phyloP scores from a whole-genome alignment of 2,329 filamentous ascomycete genomes.

The Cordyceps sp. region DNA sequence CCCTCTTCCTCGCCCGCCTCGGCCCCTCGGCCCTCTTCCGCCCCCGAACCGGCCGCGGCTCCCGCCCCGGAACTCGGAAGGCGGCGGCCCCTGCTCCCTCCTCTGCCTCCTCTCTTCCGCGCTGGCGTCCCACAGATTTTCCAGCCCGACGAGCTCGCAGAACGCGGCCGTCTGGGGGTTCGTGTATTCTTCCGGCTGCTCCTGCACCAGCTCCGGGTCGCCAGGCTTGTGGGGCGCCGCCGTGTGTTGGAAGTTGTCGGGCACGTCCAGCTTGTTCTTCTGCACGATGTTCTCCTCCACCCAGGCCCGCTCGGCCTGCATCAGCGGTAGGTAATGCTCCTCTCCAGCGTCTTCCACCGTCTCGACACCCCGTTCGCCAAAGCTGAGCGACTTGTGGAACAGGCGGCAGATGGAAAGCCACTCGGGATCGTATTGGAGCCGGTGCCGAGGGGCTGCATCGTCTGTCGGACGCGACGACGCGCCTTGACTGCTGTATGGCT shows the following conservation, averaged over 20 bases:
- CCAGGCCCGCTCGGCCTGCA: slow-evolving; percentile 62
- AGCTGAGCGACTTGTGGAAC: slow-evolving; percentile 48
- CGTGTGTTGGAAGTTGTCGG: slow-evolving; percentile 60
- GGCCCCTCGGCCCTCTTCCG: slow-evolving; percentile 15
- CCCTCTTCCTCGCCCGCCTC: slow-evolving; percentile 7
- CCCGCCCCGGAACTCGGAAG: slow-evolving; percentile 15
- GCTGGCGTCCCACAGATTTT: slow-evolving; percentile 59
- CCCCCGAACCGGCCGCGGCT: slow-evolving; percentile 19
- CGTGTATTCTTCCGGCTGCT: slow-evolving; percentile 65
- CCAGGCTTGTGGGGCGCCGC: slow-evolving; percentile 52
- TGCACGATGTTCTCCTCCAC: slow-evolving; percentile 59
- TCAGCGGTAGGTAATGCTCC: slow-evolving; percentile 46
- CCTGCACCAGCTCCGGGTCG: slow-evolving; percentile 36
- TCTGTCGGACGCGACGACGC: slow-evolving; percentile 6
- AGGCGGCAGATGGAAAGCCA: slow-evolving; percentile 88
- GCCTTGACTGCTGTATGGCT: slow-evolving; percentile 20
- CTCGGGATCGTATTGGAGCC: slow-evolving; percentile 72
- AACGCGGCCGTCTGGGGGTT: slow-evolving; percentile 77
- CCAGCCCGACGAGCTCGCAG: slow-evolving; percentile 60
- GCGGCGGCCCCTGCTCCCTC: slow-evolving; percentile 38
- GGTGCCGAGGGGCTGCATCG: slow-evolving; percentile 25
- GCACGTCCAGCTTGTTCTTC: slow-evolving; percentile 46
- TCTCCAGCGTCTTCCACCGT: slow-evolving; percentile 49
- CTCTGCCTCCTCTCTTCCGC: slow-evolving; percentile 51
- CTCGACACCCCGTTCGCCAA: slow-evolving; percentile 41